Percentiles rank a stretch among this genome's conserved stretches.
phyloP scores from a whole-genome alignment of 1,284 basidiomycete genomes.

The Malassezia slooffiae region DNA sequence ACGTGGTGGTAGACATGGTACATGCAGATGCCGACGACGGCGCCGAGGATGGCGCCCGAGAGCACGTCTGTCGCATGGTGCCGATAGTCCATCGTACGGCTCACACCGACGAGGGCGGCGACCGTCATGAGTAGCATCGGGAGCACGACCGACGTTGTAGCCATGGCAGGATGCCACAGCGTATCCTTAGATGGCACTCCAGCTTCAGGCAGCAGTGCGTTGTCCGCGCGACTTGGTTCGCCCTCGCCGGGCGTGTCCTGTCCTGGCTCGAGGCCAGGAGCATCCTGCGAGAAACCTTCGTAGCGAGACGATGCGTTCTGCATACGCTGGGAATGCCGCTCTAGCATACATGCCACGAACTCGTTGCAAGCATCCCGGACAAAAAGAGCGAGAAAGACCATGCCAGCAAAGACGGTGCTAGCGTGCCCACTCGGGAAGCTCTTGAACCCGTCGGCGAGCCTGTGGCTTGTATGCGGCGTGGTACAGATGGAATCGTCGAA shows the following conservation, averaged over 20 bases:
- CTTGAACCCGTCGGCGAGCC: slow-evolving; percentile 58
- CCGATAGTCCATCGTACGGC: slow-evolving; percentile 48
- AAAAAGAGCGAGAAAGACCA: slow-evolving; percentile 80
- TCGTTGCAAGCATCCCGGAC: slow-evolving; percentile 12
- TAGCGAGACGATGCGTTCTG: too few relatives aligned
- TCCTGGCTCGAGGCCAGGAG: too few relatives aligned
- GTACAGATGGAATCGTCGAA: slow-evolving; percentile 70
- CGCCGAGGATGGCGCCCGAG: slow-evolving; percentile 65
- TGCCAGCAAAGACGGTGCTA: slow-evolving; percentile 80
- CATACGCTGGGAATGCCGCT: too few relatives aligned
- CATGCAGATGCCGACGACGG: slow-evolving; percentile 61
- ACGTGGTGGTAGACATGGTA: slow-evolving; percentile 56
- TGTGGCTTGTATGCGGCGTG: slow-evolving; percentile 13
- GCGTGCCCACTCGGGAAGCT: slow-evolving; percentile 90
- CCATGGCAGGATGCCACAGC: too few relatives aligned
- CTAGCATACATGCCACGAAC: too few relatives aligned
- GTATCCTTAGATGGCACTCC: too few relatives aligned
- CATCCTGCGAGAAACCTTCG: too few relatives aligned
- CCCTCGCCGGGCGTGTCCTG: too few relatives aligned
- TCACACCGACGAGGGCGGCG: slow-evolving; percentile 72
- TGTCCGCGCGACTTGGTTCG: too few relatives aligned
- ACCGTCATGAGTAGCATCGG: slow-evolving; percentile 61
- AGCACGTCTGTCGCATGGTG: slow-evolving; percentile 57
- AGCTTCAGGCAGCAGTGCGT: too few relatives aligned
- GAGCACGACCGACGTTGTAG: slow-evolving; percentile 48